These are phyloP conservation scores for Venustampulla echinocandica DNA, from an alignment of 495 filamentous ascomycete species.

Conservation along the genomic window DNA sequence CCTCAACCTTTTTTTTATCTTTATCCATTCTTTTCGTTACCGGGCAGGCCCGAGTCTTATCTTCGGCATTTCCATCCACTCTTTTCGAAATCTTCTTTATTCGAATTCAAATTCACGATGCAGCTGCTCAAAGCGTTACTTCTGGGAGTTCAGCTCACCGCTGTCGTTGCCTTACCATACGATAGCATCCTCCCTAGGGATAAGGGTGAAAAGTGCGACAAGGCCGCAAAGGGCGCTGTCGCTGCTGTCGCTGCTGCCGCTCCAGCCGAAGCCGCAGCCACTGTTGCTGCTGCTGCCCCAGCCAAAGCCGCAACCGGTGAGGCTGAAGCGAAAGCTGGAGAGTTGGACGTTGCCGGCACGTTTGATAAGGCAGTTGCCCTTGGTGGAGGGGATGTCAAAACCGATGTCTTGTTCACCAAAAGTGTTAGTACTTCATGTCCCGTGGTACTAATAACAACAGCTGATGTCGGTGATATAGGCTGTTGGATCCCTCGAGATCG, in stretches of 20 bases:
- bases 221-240: background rate
- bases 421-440: background rate
- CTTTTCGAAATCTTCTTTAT: background rate
- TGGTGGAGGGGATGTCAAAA: background rate
- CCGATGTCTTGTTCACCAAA: background rate
- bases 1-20: too few relatives aligned
- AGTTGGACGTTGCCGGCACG: background rate
- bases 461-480: constrained; percentile 9
- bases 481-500: constrained; percentile 29
- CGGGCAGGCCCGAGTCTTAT: background rate
- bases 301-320: background rate
- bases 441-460: background rate
- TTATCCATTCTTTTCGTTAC: background rate
- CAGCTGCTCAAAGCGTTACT: background rate
- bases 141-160: background rate
- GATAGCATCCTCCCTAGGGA: background rate
- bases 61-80: background rate
- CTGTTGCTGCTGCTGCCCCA: background rate
- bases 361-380: constrained; percentile 2
- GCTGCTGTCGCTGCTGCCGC: background rate
- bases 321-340: background rate
- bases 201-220: background rate
- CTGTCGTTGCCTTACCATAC: background rate
- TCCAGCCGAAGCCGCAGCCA: background rate
- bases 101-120: background rate